Evolutionary conservation across 2,329 filamentous ascomycete species (phyloP).

Genomic region (Aspergillus sergii): DNA sequence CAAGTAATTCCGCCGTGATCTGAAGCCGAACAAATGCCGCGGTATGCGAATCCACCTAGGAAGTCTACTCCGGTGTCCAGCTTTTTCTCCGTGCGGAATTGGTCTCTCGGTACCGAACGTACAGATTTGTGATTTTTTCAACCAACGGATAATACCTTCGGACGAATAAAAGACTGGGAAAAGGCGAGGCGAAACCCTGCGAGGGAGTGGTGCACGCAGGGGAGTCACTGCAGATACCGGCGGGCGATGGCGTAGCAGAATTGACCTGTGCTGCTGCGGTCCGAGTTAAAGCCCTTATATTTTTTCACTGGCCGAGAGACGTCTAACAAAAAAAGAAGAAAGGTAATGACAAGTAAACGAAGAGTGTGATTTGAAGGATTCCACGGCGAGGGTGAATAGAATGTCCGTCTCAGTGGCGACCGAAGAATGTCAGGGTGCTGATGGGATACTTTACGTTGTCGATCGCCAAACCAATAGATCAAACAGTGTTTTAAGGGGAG

Average conservation of each 20-base stretch:
- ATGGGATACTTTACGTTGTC: constrained; percentile 18
- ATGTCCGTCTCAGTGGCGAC: constrained; percentile 12
- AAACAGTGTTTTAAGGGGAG: constrained; percentile 27
- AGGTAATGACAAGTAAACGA: constrained; percentile 7
- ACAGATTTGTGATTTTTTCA: neutral
- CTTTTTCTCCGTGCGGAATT: constrained; percentile 5
- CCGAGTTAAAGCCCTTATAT: constrained; percentile 7
- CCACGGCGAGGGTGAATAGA: constrained; percentile 8
- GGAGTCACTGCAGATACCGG: constrained; percentile 24
- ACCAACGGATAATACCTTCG: neutral
- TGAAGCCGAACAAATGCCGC: constrained; percentile 5
- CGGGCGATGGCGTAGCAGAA: constrained; percentile 26
- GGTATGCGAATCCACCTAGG: constrained; percentile 12
- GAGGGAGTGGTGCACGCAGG: constrained; percentile 12
- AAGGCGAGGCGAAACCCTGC: constrained; percentile 15
- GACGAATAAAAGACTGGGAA: constrained; percentile 9
- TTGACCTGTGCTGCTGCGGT: constrained; percentile 21
- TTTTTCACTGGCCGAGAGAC: neutral
- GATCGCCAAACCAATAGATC: constrained; percentile 19
- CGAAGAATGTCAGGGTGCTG: constrained; percentile 18
- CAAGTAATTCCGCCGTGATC: constrained; percentile 7
- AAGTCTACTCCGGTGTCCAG: constrained; percentile 3
- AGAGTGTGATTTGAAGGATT: constrained; percentile 1
- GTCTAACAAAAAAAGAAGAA: neutral
- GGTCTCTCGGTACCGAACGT: constrained; percentile 3